Evolutionary conservation across 306 rosid species (phyloP), one percentile per base, ranked within the genome.

Genomic region (Pterocarpus santalinus): DNA sequence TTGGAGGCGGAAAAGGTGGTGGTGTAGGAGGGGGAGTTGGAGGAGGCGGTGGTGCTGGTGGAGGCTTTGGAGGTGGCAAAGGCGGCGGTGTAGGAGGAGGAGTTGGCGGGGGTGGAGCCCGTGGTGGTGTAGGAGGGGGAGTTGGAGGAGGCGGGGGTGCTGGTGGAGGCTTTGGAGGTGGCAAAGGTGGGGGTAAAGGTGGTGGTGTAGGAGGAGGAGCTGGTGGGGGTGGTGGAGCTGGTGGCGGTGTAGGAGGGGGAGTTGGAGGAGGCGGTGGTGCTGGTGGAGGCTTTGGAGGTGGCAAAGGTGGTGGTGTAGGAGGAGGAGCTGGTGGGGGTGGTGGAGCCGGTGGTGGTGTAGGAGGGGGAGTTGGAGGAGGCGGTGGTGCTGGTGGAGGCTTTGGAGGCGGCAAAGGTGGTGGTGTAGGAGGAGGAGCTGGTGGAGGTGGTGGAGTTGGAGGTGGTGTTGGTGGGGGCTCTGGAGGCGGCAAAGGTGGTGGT

Each of bases 1-100:
- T 10, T 4, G 88, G 85, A 0, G 34, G 5, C 2, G 51, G 0
- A 0, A 8, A 8, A 0, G 72, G 76, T 2, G 70, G 67, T 22
- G 80, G 78, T 3, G 52, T 7, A 2, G 85, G 65, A 0, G 82
- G 73, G 0, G 85, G 68, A 0, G 63, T 12, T 1, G 88, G 82
- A 2, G 80, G 63, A 5, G 90, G 72, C 0, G 9, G 32, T 1
- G 67, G 47, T 9, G 36, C 12, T 0, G 52, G 28, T 2, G 47
- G 22, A 0, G 83, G 39, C 1, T 35, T 33, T 1, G 86, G 78
- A 7, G 64, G 63, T 0, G 76, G 69, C 1, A 7, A 16, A 0
- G 86, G 63, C 0, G 49, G 46, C 2, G 81, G 66, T 0, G 56
- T 1, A 5, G 81, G 83, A 0, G 80, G 55, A 5, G 86, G 82